These are phyloP conservation scores for Avena eriantha DNA, from an alignment of 176 grass and related monocot genomes.

Conservation along the genomic window DNA sequence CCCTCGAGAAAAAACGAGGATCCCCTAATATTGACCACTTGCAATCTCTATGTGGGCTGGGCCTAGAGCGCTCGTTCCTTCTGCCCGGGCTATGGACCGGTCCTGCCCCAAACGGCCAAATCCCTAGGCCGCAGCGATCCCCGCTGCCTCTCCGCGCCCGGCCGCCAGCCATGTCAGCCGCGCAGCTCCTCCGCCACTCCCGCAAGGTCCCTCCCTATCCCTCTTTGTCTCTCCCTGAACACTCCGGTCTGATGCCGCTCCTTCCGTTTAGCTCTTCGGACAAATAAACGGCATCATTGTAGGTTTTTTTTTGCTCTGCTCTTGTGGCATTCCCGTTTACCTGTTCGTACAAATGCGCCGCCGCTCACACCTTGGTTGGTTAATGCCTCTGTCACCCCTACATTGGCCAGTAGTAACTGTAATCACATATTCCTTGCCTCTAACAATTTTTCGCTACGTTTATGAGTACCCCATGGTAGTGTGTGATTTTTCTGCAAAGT, in stretches of 20 bases:
- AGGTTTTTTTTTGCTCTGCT: not conserved
- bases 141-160: not conserved
- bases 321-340: not conserved
- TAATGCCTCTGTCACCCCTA: not conserved
- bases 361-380: not conserved
- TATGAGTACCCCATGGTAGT: constrained; percentile 49
- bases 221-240: no score
- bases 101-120: not conserved
- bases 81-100: no score
- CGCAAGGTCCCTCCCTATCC: constrained; percentile 57
- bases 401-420: not conserved
- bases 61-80: no score
- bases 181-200: constrained; percentile 70
- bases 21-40: no score
- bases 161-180: constrained; percentile 48
- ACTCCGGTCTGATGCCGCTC: no score
- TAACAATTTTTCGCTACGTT: not conserved
- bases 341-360: not conserved
- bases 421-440: not conserved
- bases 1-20: no score
- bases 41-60: no score
- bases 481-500: not conserved
- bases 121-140: constrained; percentile 8
- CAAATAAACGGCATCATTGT: not conserved
- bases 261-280: no score